Base-by-base conservation (phyloP, 257 asterid species). In the Solanum chilense region DNA sequence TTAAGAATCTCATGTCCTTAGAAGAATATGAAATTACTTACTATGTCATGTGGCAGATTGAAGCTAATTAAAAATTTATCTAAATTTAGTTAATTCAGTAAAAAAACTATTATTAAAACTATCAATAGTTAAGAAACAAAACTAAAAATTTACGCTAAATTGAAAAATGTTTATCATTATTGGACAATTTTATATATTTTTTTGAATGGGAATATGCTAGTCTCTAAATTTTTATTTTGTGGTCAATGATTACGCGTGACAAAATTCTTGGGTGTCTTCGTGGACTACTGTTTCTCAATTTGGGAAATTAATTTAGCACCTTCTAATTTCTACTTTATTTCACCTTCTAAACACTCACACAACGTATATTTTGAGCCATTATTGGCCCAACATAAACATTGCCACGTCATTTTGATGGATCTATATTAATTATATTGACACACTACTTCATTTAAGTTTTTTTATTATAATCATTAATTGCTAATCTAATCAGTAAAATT, bases 191-290 rank as follows among this genome's bases (percentile, higher is more conserved):
- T 12, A n/a, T 41, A n/a, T 8, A 3, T 44, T 25, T 25, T 25
- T 18, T 20, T 58, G 23, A 42, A 76, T 23, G n/a, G 13, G 12
- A 42, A 76, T 42, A 76, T 76, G 37, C 21, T 42, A n/a, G 6
- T 76, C 7, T 76, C 45, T 42, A 6, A 9, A 7, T 58, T 0
- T 9, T 58, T 58, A 21, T 58, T 58, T 58, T 9, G 9, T 58
- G 12, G 64, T 80, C 68, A 80, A 80, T 80, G 66, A 80, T 80
- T 80, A 78, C 84, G 66, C 84, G 68, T 78, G 84, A 78, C 11
- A 27, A 29, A 78, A 27, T 78, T 27, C 41, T 78, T 78, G 15
- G 64, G 41, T 78, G 64, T 27, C 64, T 5, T 12, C 42, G 84
- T 15, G 84, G 66, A 78, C 13, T 45, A 78, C 1, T 78, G 42